Evolutionary conservation across 192 early-diverging fungal genomes (phyloP), one percentile per base, ranked within the genome.

Genomic region (Coemansia sp.): DNA sequence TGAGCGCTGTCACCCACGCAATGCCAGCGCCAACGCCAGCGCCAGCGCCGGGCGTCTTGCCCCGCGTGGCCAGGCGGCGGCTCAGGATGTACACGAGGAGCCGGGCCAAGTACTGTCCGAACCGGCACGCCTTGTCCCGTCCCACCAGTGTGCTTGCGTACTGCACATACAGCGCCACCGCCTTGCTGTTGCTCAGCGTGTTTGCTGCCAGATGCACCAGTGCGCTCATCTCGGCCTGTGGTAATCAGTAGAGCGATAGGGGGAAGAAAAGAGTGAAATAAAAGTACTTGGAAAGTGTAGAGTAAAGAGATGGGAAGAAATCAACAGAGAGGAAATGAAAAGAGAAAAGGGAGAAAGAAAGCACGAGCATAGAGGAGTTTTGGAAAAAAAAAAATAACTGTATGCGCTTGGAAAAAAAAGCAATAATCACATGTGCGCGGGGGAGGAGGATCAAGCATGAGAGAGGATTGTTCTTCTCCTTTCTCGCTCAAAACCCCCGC

Each of bases 101-200:
- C 16, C 93, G 92, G 10, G 91, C 84, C 72, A 93, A 89, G 84
- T 94, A 95, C 76, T 98, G 96, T 23, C 93, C 86, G 56, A 92
- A 84, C 68, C 94, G 89, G 74, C 89, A 89, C n/a, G 85, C 65
- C 68, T 92, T 92, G 71, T 93, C 92, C 65, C 92, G 90, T 38
- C 91, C 92, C 16, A 82, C 79, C 19, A 89, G 88, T 26, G 86
- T 89, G 68, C 70, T 76, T 13, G 87, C 76, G 76, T 77, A 92
- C 62, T 85, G 81, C 21, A 91, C 74, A 61, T 81, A 84, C 42
- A 67, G 57, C 44, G 62, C 64, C 9, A 69, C 58, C 1, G 65
- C 58, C 43, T 57, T 53, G 68, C 73, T 79, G 47, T 71, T 78
- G 54, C 39, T 23, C 38, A 59, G 38, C 39, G 57, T 8, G 37